Percentiles rank a stretch among this genome's conserved stretches.
phyloP scores from a whole-genome alignment of 306 rosid genomes.

The Heteromeles arbutifolia region DNA sequence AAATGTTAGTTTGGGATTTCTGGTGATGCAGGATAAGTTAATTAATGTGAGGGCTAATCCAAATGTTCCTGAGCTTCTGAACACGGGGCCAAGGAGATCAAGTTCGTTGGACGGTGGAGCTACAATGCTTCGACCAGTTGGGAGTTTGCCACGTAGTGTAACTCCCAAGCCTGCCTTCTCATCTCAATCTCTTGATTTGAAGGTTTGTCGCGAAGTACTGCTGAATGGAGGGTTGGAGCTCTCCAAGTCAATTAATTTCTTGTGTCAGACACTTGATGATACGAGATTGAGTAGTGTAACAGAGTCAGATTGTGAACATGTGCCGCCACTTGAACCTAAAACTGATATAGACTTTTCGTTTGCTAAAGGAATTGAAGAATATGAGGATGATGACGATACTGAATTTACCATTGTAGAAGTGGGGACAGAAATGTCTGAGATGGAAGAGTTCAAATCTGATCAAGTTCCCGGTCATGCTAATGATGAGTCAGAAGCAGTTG shows the following conservation, averaged over 20 bases:
- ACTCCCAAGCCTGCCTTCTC: constrained; percentile 22
- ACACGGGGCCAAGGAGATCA: constrained; percentile 21
- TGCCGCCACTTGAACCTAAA: constrained; percentile 21
- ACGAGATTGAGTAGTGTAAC: constrained; percentile 26
- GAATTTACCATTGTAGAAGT: constrained; percentile 48
- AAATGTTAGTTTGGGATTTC: constrained; percentile 69
- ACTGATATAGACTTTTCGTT: constrained; percentile 21
- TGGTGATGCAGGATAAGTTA: constrained; percentile 35
- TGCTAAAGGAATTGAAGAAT: constrained; percentile 34
- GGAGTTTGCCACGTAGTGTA: constrained; percentile 18
- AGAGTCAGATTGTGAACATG: constrained; percentile 21
- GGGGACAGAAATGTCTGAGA: constrained; percentile 51
- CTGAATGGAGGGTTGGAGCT: constrained; percentile 42
- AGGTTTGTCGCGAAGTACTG: constrained; percentile 31
- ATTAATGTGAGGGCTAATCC: constrained; percentile 28
- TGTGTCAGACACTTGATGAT: constrained; percentile 59
- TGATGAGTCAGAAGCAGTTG: constrained; percentile 30
- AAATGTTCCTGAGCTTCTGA: constrained; percentile 29
- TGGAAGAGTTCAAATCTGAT: constrained; percentile 33
- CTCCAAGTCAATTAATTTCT: constrained; percentile 49
- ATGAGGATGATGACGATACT: constrained; percentile 27
- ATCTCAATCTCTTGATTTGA: constrained; percentile 34
- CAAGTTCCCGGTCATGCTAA: constrained; percentile 20
- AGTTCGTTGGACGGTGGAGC: constrained; percentile 22
- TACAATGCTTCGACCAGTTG: constrained; percentile 11